Base-by-base conservation (phyloP, 1,284 basidiomycete genomes). In the Cryptococcus sp. region DNA sequence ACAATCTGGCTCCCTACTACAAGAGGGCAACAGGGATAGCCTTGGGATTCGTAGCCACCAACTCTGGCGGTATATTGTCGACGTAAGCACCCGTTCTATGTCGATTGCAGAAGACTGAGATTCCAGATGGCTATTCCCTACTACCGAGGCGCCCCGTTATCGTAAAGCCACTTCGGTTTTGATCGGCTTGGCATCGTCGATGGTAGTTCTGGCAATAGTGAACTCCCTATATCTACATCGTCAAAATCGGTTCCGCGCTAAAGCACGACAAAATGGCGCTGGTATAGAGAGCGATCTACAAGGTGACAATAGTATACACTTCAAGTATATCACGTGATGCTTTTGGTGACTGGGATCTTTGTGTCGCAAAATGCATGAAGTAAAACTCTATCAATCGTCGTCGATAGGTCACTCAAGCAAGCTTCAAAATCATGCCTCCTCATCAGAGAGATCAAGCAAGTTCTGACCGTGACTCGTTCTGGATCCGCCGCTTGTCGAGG, bases 1-100 rank as follows among this genome's bases (percentile, higher is more conserved):
- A 83, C 66, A 85, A 85, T 67, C 76, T 80, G 21, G 74, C 79
- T 0, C 82, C 82, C 1, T 78, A 82, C 59, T 76, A 78, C 49
- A 75, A 81, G 41, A 77, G 82, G 37, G 81, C 81, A 4, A 80
- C 81, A 0, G 76, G 78, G 18, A 76, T 84, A 45, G 82, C 81
- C 5, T 70, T 82, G 25, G 79, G 77, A 0, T 82, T 82, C 57
- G 77, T 81, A 56, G 68, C 77, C 66, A 80, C 79, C 28, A 83
- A 83, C 63, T 69, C 74, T 0, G 83, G 82, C 13, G 83, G 81
- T 7, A 83, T 85, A 52, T 75, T 82, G 7, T 77, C 80, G 1
- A 81, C 79, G 2, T 56, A 41, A 53, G 51, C 28, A 28, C 28
- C 46, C 28, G 34, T n/a, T 36, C 10, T n/a, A 36, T 10, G 34